Conservation (phyloP, 2,329 filamentous ascomycete genomes). For the Kalmusia sp. region DNA sequence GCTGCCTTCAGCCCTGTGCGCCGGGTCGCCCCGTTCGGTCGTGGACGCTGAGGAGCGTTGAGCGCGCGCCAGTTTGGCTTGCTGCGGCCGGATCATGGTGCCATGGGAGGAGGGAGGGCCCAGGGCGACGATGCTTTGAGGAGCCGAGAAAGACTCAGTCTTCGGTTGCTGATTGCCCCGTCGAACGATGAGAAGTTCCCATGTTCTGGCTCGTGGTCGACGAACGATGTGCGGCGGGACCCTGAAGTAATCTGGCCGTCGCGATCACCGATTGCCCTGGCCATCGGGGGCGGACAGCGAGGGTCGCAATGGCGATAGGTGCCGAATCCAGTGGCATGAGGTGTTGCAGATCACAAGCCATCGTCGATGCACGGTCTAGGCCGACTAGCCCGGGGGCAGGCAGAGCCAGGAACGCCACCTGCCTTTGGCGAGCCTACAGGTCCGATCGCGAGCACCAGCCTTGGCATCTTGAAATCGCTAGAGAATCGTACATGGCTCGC, state of each 20-base stretch:
- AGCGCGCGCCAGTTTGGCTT: no score
- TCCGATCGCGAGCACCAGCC: slow-evolving; percentile 21
- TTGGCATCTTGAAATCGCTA: slow-evolving; percentile 26
- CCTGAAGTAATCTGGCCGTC: background rate
- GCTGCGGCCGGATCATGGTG: no score
- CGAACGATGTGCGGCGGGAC: background rate
- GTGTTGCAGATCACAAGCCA: slow-evolving; percentile 4
- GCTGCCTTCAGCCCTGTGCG: slow-evolving; percentile 1
- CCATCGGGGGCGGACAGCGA: background rate
- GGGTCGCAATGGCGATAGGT: background rate
- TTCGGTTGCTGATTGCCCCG: no score
- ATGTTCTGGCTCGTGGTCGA: background rate
- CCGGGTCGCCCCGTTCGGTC: slow-evolving; percentile 3
- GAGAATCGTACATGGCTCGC: slow-evolving; percentile 17
- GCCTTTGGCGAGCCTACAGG: slow-evolving; percentile 5
- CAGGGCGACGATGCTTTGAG: no score
- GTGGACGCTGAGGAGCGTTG: background rate
- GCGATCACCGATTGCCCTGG: background rate
- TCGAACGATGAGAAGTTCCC: no score
- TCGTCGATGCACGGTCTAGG: slow-evolving; percentile 18
- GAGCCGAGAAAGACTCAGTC: no score
- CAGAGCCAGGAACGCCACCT: slow-evolving; percentile 4
- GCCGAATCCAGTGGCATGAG: background rate
- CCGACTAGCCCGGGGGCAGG: background rate
- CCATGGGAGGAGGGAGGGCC: no score